Base-by-base conservation (phyloP, 495 filamentous ascomycete species). In the Diplogelasinospora grovesii region DNA sequence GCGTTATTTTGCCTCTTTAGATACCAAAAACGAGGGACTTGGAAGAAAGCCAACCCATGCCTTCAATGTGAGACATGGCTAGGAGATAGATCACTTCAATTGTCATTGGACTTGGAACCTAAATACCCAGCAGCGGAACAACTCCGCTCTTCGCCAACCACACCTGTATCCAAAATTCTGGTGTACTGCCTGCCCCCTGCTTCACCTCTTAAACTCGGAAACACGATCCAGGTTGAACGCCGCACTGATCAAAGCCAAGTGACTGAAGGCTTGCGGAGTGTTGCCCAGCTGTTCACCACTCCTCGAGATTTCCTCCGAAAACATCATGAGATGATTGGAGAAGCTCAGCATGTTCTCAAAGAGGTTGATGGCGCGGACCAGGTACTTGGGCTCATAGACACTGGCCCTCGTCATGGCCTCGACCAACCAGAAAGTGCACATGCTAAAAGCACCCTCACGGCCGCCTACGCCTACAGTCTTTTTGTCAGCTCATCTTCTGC, bases 361-460 rank as follows among this genome's bases (percentile, higher is more conserved):
- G 22, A 82, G 63, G 36, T 75, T 77, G 41, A 83, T 65, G 11
- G 82, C 82, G 6, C 74, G 69, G 26, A 69, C 67, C 22, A 78
- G 64, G 39, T 85, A 81, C 29, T 76, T 71, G 7, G 69, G 65
- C 48, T 85, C 79, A 46, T 82, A 76, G n/a, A 77, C 70, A 34
- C 73, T 70, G 13, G 76, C 82, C 25, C 82, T 70, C 18, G 81
- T 82, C 62, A 86, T 66, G n/a, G 82, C 79, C 54, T 85, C 82
- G 3, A 85, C 78, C 3, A 85, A 71, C 82, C 82, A 85, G 58
- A 84, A 86, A 1, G 81, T 86, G 43, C 81, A 82, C 81, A 86
- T 85, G 53, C 73, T 74, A 52, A 86, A 86, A 14, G 81, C 80
- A n/a, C 82, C 82, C 59, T 86, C 82, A 21, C 74, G 66, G 15